Evolutionary conservation across 352 stramenopile genomes (phyloP).

Genomic region (Globisporangium yorkense): DNA sequence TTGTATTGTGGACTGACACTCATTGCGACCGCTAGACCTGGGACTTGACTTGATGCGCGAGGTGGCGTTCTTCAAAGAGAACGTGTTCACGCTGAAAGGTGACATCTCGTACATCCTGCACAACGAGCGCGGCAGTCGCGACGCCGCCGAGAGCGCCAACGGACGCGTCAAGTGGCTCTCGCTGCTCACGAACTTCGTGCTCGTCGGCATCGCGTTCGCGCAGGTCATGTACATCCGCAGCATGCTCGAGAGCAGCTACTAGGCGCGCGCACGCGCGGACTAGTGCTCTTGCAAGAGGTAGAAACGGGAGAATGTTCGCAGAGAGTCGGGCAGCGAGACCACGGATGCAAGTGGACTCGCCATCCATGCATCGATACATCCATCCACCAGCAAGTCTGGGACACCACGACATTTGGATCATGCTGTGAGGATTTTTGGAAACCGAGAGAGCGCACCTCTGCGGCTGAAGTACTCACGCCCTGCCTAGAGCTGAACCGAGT

Average conservation of each 20-base stretch:
- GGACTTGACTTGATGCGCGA: conserved; percentile 80
- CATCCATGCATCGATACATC: not conserved
- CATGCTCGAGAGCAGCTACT: conserved; percentile 76
- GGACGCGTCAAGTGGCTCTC: conserved; percentile 81
- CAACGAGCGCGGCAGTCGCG: conserved; percentile 64
- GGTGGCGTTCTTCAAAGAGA: conserved; percentile 73
- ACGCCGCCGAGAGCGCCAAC: conserved; percentile 73
- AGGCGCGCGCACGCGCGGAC: conserved; percentile 7
- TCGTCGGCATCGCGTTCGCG: conserved; percentile 68
- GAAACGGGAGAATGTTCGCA: not conserved
- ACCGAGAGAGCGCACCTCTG: too few relatives aligned
- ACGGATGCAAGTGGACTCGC: not conserved
- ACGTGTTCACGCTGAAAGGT: conserved; percentile 66
- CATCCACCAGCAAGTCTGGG: not conserved
- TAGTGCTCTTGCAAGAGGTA: not conserved
- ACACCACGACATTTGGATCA: not conserved
- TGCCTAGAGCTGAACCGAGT: conserved; percentile 26
- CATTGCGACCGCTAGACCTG: conserved; percentile 29
- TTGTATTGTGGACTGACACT: not conserved
- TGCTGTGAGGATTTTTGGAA: too few relatives aligned
- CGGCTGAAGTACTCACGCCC: not conserved
- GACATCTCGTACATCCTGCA: conserved; percentile 81
- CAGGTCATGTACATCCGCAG: conserved; percentile 82
- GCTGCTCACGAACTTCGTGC: conserved; percentile 70
- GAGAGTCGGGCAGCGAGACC: not conserved